Conservation (phyloP, 108 stramenopile species). For the Stephanodiscus minutulus region DNA sequence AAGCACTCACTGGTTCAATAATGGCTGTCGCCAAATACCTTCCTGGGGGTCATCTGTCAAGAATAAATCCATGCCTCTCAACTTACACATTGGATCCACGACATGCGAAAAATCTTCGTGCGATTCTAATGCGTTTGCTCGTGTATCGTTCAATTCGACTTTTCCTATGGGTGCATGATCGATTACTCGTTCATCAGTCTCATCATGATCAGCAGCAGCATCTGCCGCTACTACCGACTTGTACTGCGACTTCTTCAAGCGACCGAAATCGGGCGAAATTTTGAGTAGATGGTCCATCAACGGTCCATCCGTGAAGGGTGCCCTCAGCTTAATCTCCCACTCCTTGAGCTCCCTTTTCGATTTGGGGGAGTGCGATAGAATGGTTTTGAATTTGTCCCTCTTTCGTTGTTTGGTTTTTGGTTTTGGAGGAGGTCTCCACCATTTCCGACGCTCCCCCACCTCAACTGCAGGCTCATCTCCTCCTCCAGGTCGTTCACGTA, state of each 20-base stretch:
- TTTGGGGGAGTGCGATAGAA: too few relatives aligned
- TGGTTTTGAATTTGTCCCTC: too few relatives aligned
- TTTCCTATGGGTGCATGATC: neutral
- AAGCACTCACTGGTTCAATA: slow-evolving; percentile 44
- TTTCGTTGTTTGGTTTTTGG: too few relatives aligned
- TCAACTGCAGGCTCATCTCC: too few relatives aligned
- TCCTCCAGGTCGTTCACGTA: too few relatives aligned
- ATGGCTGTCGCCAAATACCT: slow-evolving; percentile 53
- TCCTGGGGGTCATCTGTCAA: slow-evolving; percentile 50
- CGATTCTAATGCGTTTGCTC: neutral
- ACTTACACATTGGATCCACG: slow-evolving; percentile 45
- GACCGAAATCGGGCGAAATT: slow-evolving; percentile 20
- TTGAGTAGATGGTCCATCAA: slow-evolving; percentile 33
- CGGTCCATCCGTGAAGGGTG: neutral
- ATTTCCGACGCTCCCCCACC: too few relatives aligned
- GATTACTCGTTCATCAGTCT: neutral
- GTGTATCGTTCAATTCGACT: slow-evolving; percentile 23
- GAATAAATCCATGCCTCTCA: slow-evolving; percentile 72
- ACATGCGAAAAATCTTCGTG: slow-evolving; percentile 13
- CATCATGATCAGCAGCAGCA: neutral
- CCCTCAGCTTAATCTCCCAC: neutral
- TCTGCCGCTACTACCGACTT: neutral
- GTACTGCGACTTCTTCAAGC: slow-evolving; percentile 3
- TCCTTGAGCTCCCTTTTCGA: neutral
- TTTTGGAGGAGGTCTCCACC: too few relatives aligned